Percentiles rank a stretch among this genome's conserved stretches.
These are phyloP conservation scores for Thuja plicata DNA, from an alignment of 83 land plant genomes.

Conservation along the genomic window DNA sequence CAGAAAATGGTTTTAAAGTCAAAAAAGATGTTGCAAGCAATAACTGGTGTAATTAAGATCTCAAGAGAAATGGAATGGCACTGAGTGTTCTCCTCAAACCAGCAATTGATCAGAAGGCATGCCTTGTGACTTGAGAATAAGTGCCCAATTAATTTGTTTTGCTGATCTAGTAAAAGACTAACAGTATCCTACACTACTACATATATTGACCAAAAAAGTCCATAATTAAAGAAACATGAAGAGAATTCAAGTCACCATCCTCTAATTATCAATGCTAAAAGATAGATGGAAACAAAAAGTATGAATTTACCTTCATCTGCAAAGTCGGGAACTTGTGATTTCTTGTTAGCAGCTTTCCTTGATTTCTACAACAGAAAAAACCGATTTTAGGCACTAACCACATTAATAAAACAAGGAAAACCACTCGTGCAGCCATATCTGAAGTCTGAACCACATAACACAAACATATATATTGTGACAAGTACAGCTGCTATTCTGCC, in stretches of 20 bases:
- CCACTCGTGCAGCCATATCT: background rate
- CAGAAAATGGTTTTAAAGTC: background rate
- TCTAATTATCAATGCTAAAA: background rate
- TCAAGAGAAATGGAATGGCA: background rate
- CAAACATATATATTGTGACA: background rate
- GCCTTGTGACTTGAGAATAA: background rate
- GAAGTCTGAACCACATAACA: background rate
- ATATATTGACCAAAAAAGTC: background rate
- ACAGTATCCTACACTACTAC: background rate
- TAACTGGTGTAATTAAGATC: background rate
- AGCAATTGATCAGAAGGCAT: background rate
- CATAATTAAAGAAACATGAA: background rate
- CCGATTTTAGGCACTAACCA: background rate
- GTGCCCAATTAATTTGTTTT: background rate
- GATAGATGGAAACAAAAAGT: background rate
- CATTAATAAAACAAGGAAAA: background rate
- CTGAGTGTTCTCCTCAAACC: background rate
- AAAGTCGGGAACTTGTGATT: background rate
- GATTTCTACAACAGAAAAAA: background rate
- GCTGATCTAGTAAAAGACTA: background rate
- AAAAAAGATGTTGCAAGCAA: background rate
- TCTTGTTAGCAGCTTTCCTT: background rate
- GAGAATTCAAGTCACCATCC: background rate
- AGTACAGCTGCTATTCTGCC: background rate
- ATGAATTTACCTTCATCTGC: background rate